Evolutionary conservation across 2,329 filamentous ascomycete genomes (phyloP).

Genomic region (Pseudocercospora fuligena): DNA sequence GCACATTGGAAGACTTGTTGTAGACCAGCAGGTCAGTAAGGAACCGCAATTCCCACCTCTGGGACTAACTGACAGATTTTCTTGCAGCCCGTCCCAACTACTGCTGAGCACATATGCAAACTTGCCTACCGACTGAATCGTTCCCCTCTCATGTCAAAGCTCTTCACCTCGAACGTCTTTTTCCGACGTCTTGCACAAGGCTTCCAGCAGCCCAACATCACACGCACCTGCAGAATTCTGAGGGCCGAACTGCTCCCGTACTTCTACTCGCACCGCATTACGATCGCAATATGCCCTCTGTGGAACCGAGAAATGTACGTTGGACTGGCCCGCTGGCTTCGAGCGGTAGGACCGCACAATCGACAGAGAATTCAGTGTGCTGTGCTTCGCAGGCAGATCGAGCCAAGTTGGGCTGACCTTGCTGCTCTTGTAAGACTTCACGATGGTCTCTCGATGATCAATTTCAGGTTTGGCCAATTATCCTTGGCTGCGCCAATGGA

Average conservation of each 20-base stretch:
- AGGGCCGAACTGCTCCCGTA: not conserved
- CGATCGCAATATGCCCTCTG: not conserved
- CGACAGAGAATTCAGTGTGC: not conserved
- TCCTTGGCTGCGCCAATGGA: not conserved
- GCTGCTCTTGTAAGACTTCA: not conserved
- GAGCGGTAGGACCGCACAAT: not conserved
- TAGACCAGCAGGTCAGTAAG: not conserved
- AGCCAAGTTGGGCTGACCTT: not conserved
- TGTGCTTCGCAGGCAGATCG: not conserved
- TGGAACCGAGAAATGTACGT: not conserved
- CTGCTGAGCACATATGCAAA: not conserved
- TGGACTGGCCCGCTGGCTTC: not conserved
- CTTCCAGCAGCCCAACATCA: not conserved
- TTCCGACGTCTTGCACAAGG: not conserved
- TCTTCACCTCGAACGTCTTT: not conserved
- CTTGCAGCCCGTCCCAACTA: not conserved
- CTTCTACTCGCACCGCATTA: not conserved
- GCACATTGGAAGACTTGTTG: not conserved
- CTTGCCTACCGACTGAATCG: not conserved
- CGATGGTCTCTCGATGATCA: not conserved
- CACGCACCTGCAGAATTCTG: not conserved
- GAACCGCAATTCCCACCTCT: not conserved
- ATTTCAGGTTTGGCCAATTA: not conserved
- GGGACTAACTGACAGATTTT: not conserved
- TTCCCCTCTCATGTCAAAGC: not conserved